phyloP scores from a whole-genome alignment of 2,329 filamentous ascomycete genomes.

The Cadophora luteo-olivacea region DNA sequence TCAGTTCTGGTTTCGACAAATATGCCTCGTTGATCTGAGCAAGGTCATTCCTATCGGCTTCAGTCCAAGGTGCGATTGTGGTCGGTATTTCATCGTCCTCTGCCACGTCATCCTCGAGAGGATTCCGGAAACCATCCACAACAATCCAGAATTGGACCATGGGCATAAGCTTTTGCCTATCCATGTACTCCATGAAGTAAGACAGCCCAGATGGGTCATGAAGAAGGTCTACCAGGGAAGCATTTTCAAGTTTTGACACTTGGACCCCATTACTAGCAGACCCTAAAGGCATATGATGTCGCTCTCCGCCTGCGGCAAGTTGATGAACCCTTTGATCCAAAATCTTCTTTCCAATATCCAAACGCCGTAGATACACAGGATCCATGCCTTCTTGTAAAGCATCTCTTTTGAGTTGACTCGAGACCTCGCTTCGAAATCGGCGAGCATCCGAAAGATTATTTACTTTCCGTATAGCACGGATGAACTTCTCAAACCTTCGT shows the following conservation, averaged over 20 bases:
- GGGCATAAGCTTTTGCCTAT: slow-evolving; percentile 83
- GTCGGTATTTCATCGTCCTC: slow-evolving; percentile 67
- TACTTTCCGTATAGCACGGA: slow-evolving; percentile 85
- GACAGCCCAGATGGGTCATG: slow-evolving; percentile 89
- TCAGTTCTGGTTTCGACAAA: slow-evolving; percentile 80
- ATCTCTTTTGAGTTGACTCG: slow-evolving; percentile 90
- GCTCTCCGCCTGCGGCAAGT: slow-evolving; percentile 68
- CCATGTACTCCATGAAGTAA: slow-evolving; percentile 99
- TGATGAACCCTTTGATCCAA: slow-evolving; percentile 89
- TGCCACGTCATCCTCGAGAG: slow-evolving; percentile 83
- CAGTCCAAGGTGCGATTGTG: slow-evolving; percentile 73
- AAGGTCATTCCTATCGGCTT: slow-evolving; percentile 85
- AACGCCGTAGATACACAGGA: slow-evolving; percentile 81
- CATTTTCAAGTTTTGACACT: slow-evolving; percentile 73
- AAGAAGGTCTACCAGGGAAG: slow-evolving; percentile 82
- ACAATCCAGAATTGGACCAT: slow-evolving; percentile 98
- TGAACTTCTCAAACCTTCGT: slow-evolving; percentile 91
- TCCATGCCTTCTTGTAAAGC: slow-evolving; percentile 80
- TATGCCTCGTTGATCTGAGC: slow-evolving; percentile 93
- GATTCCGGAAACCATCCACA: slow-evolving; percentile 94
- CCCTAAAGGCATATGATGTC: slow-evolving; percentile 35
- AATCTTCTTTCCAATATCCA: slow-evolving; percentile 91
- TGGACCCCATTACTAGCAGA: slow-evolving; percentile 38
- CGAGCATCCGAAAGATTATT: slow-evolving; percentile 93
- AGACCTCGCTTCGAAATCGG: slow-evolving; percentile 88